Percentiles rank a stretch among this genome's conserved stretches.
Conservation (phyloP, 371 early-diverging fungal genomes). For the Umbelopsis sp. region DNA sequence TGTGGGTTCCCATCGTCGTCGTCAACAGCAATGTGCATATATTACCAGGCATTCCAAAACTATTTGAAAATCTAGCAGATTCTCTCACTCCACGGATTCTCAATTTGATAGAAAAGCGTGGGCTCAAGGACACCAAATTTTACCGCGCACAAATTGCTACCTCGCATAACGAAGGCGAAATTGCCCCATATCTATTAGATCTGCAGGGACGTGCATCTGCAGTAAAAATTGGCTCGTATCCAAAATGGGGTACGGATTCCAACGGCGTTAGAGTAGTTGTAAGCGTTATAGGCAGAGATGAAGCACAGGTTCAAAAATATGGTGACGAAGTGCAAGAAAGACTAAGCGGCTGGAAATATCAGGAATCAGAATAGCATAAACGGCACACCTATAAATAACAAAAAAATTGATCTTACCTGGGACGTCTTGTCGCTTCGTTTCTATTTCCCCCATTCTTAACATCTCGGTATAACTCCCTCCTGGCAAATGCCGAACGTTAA, state of each 20-base stretch:
- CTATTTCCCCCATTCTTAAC: not conserved
- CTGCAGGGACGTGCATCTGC: conserved; percentile 48
- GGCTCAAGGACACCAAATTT: conserved; percentile 35
- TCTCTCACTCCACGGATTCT: conserved; percentile 35
- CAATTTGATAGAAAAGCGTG: conserved; percentile 26
- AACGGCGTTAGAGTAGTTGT: conserved; percentile 48
- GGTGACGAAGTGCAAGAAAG: conserved; percentile 24
- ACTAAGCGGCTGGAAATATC: conserved; percentile 33
- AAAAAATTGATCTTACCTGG: too few relatives aligned
- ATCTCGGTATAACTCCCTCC: not conserved
- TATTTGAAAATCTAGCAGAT: conserved; percentile 59
- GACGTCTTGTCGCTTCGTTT: too few relatives aligned
- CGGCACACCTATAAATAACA: conserved; percentile 13
- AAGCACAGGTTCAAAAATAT: conserved; percentile 31
- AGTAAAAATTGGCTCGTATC: conserved; percentile 74
- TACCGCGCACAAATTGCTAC: conserved; percentile 63
- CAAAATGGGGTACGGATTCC: conserved; percentile 53
- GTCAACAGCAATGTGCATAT: conserved; percentile 70
- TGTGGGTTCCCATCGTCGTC: conserved; percentile 75
- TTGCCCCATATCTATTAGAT: conserved; percentile 54
- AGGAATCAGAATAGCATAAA: conserved; percentile 17
- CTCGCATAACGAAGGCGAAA: conserved; percentile 51
- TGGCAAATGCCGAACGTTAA: not conserved
- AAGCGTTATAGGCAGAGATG: conserved; percentile 56
- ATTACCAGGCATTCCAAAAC: conserved; percentile 72